These are phyloP conservation scores for Hemileccinum impolitum DNA, from an alignment of 768 basidiomycete genomes.

Conservation along the genomic window DNA sequence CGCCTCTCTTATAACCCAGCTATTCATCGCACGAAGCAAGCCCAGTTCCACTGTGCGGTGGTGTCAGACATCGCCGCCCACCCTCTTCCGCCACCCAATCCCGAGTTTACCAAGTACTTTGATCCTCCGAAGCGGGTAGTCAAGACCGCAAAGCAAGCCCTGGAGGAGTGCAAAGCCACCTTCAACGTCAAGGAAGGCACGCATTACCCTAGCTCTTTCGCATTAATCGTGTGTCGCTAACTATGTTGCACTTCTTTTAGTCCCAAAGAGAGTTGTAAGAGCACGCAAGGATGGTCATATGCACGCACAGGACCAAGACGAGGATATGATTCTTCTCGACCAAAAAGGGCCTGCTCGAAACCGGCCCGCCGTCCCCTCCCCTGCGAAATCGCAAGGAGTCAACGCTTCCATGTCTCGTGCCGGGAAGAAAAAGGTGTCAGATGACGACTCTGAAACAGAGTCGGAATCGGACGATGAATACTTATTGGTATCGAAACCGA, in stretches of 20 bases:
- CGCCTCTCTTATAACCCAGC: conserved; percentile 82
- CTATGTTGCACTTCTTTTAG: conserved; percentile 29
- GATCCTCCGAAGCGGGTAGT: conserved; percentile 68
- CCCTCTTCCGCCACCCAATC: conserved; percentile 83
- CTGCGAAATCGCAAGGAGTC: conserved; percentile 5
- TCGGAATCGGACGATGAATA: conserved; percentile 39
- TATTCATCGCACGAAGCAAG: conserved; percentile 89
- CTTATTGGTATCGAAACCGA: conserved; percentile 15
- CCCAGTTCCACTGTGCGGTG: conserved; percentile 84
- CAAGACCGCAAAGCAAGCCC: conserved; percentile 52
- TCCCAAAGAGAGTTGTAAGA: conserved; percentile 59
- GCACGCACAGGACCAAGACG: conserved; percentile 57
- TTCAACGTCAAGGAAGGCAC: conserved; percentile 81
- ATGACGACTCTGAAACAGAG: conserved; percentile 54
- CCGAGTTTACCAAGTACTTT: conserved; percentile 80
- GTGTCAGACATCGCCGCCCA: conserved; percentile 67
- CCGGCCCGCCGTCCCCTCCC: conserved; percentile 12
- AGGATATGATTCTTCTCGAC: conserved; percentile 58
- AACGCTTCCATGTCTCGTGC: conserved; percentile 1
- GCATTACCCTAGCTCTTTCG: conserved; percentile 9
- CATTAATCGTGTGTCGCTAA: not conserved
- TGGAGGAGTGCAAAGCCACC: conserved; percentile 56
- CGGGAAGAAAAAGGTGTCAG: conserved; percentile 14
- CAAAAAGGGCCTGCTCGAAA: conserved; percentile 22
- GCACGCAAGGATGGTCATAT: conserved; percentile 61